Percentiles rank a stretch among this genome's conserved stretches.
phyloP scores from a whole-genome alignment of 371 early-diverging fungal species.

The Apophysomyces sp. region DNA sequence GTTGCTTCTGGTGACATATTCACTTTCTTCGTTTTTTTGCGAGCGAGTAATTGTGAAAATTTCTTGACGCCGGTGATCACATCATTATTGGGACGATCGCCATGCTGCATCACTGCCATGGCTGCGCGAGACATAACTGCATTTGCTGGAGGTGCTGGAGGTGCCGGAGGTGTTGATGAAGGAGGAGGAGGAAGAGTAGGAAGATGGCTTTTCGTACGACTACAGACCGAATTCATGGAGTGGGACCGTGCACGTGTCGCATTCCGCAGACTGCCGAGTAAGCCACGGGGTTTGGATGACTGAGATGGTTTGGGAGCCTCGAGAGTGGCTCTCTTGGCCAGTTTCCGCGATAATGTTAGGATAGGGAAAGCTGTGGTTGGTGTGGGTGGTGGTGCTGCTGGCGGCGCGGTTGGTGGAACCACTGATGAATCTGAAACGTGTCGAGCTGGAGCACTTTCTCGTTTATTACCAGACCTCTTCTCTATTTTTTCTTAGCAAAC shows the following conservation, averaged over 20 bases:
- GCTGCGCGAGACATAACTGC: slow-evolving; percentile 19
- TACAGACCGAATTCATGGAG: neutral
- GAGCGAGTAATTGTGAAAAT: slow-evolving; percentile 16
- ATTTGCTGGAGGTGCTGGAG: neutral
- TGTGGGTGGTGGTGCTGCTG: neutral
- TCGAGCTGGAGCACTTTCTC: no score
- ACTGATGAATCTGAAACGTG: no score
- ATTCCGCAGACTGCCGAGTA: neutral
- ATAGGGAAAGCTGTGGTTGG: neutral
- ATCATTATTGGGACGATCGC: neutral
- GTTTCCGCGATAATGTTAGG: neutral
- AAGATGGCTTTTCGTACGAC: neutral
- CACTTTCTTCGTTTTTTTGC: slow-evolving; percentile 16
- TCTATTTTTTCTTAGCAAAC: no score
- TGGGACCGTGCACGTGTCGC: neutral
- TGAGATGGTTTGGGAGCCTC: neutral
- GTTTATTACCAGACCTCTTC: neutral
- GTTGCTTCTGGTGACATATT: slow-evolving; percentile 7
- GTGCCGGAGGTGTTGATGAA: no score
- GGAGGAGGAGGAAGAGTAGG: neutral
- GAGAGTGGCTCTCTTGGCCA: neutral
- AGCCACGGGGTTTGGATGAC: neutral
- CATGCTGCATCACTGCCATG: slow-evolving; percentile 24
- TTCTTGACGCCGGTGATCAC: slow-evolving; percentile 5
- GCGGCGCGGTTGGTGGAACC: neutral